A percentile compares a stretch with the other conserved stretches of the same genome.
These are phyloP conservation scores for Alternaria solani DNA, from an alignment of 2,329 filamentous ascomycete species.

Conservation along the genomic window DNA sequence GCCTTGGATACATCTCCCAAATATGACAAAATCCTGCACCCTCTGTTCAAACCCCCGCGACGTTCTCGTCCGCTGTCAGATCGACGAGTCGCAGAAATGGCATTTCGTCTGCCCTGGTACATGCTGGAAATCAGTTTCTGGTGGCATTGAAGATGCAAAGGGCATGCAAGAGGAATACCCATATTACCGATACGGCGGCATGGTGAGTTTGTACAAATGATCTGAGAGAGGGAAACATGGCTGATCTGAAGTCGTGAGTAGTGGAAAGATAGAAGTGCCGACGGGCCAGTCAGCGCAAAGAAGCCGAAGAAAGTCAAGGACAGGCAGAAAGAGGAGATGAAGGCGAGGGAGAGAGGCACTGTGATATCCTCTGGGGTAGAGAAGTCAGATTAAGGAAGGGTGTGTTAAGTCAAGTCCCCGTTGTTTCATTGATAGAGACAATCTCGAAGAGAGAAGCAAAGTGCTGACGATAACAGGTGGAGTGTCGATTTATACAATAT, in stretches of 20 bases:
- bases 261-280: slow-evolving; percentile 55
- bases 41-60: slow-evolving; percentile 50
- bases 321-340: slow-evolving; percentile 33
- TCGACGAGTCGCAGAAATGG: slow-evolving; percentile 52
- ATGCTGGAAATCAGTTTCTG: slow-evolving; percentile 55
- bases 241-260: slow-evolving; percentile 17
- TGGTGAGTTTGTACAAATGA: slow-evolving; percentile 40
- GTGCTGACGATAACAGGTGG: neutral
- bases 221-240: neutral
- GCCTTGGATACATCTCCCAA: neutral
- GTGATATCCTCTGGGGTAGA: neutral
- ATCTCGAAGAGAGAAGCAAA: neutral
- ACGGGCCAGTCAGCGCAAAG: slow-evolving; percentile 53
- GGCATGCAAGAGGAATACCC: slow-evolving; percentile 28
- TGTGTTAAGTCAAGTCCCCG: neutral
- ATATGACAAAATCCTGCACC: slow-evolving; percentile 51
- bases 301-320: slow-evolving; percentile 53
- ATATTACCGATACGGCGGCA: slow-evolving; percentile 41
- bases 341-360: neutral
- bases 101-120: slow-evolving; percentile 55
- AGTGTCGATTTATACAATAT: neutral
- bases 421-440: neutral
- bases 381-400: neutral
- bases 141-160: slow-evolving; percentile 53
- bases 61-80: slow-evolving; percentile 56